Evolutionary conservation across 73 alveolate species (phyloP).

Genomic region (Effrenium voratum): DNA sequence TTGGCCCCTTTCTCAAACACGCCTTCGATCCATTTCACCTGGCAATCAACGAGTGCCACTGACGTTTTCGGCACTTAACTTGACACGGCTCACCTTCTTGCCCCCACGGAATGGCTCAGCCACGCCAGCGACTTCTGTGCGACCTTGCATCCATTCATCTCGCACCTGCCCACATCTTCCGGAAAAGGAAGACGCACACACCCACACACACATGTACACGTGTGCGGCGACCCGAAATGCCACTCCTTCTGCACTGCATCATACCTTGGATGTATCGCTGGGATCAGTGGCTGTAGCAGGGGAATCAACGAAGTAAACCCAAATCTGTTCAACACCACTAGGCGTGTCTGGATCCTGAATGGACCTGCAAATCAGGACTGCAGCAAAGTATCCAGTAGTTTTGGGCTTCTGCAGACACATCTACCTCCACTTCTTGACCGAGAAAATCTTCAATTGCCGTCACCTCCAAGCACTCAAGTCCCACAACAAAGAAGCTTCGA

Average conservation of each 20-base stretch:
- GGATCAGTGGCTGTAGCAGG: too few relatives aligned
- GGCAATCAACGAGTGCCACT: neutral
- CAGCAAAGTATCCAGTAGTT: slow-evolving; percentile 16
- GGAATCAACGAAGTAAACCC: too few relatives aligned
- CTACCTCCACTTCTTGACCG: neutral
- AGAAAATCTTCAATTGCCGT: slow-evolving; percentile 77
- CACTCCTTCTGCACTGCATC: slow-evolving; percentile 38
- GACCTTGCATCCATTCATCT: slow-evolving; percentile 70
- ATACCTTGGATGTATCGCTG: slow-evolving; percentile 13
- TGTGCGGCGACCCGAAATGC: neutral
- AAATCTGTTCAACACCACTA: too few relatives aligned
- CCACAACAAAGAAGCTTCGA: neutral
- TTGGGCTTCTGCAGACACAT: neutral
- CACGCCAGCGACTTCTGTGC: slow-evolving; percentile 22
- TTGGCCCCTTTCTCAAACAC: slow-evolving; percentile 72
- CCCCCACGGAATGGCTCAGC: slow-evolving; percentile 74
- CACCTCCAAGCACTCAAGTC: neutral
- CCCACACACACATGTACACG: neutral
- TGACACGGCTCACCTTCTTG: slow-evolving; percentile 16
- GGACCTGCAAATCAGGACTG: neutral
- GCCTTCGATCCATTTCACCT: slow-evolving; percentile 82
- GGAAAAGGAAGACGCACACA: neutral
- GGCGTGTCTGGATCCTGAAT: neutral
- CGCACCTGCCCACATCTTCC: neutral
- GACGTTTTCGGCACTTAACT: too few relatives aligned